Base-by-base conservation (phyloP, 2,329 filamentous ascomycete species). In the Scedosporium apiospermum region DNA sequence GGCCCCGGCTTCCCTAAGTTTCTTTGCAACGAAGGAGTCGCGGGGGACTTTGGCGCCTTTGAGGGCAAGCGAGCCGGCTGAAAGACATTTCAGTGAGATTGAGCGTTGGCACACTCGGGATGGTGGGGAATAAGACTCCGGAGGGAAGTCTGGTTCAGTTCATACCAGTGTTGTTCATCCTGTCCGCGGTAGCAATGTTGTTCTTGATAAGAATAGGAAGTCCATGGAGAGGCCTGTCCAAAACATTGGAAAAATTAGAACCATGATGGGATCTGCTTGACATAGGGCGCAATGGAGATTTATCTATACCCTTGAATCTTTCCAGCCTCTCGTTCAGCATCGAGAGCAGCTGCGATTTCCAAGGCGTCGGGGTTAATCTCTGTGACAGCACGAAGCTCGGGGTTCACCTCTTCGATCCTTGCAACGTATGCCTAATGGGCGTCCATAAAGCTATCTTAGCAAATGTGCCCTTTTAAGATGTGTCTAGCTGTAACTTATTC, bases 131-230 rank as follows among this genome's bases (percentile, higher is more conserved):
- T n/a, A n/a, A n/a, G n/a, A n/a, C n/a, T n/a, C n/a, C n/a, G n/a
- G n/a, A n/a, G 10, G 7, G 16, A 57, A 34, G 27, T 3, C 4
- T 49, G 44, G 18, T 23, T 55, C 7, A 23, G 51, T 16, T 23
- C 62, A 62, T 61, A 65, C 69, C 67, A 7, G 70, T 85, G 62
- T 83, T 87, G 68, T 84, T 81, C 82, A 86, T 85, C 65, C 77
- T 69, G 68, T 87, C 85, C 1, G 73, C 70, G 0, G 85, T 88
- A 27, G 81, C 85, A 64, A 87, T 86, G 69, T 86, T 87, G 71
- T 87, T 82, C 72, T 88, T 88, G 73, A 88, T 78, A 3, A 88
- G 72, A 51, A 88, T 80, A 0, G 86, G 86, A 2, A 88, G 78
- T 1, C 86, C 86, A 69, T 88, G 84, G 0, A 88, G 73, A 0